A percentile compares a stretch with the other conserved stretches of the same genome.
phyloP scores from a whole-genome alignment of 257 asterid species.

The Ophiorrhiza pumila region DNA sequence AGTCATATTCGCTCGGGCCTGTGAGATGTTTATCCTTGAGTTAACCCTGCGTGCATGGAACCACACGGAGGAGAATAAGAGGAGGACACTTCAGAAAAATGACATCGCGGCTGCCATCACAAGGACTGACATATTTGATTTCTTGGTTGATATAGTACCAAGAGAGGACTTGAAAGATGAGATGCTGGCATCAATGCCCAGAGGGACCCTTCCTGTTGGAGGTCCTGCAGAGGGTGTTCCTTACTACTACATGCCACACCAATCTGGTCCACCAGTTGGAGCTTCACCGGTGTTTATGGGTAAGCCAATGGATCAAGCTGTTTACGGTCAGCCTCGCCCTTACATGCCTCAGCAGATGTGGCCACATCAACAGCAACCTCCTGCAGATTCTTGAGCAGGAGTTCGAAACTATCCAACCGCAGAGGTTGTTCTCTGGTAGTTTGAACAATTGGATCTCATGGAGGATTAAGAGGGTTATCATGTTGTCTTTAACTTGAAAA shows the following conservation, averaged over 20 bases:
- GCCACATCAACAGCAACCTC: conserved; percentile 82
- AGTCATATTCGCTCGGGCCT: conserved; percentile 87
- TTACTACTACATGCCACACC: conserved; percentile 79
- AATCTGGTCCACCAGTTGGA: conserved; percentile 54
- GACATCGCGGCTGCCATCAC: conserved; percentile 98
- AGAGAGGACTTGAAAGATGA: conserved; percentile 94
- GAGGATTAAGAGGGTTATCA: neutral
- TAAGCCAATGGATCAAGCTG: conserved; percentile 76
- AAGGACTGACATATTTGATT: conserved; percentile 91
- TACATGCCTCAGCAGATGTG: conserved; percentile 86
- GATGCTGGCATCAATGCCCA: conserved; percentile 84
- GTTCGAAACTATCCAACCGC: conserved; percentile 5
- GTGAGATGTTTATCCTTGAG: conserved; percentile 99
- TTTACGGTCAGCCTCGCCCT: conserved; percentile 79
- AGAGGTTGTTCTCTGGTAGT: neutral
- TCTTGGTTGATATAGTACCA: conserved; percentile 94
- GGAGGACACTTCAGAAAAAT: conserved; percentile 93
- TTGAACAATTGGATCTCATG: neutral
- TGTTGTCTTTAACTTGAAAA: neutral
- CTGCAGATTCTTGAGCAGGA: conserved; percentile 68
- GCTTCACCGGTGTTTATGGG: conserved; percentile 77
- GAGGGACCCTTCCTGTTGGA: conserved; percentile 82
- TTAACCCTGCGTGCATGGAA: conserved; percentile 88
- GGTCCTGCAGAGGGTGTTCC: conserved; percentile 81
- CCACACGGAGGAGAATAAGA: conserved; percentile 94